Conservation (phyloP, 1,284 basidiomycete species). For the Cryptococcus sp. region DNA sequence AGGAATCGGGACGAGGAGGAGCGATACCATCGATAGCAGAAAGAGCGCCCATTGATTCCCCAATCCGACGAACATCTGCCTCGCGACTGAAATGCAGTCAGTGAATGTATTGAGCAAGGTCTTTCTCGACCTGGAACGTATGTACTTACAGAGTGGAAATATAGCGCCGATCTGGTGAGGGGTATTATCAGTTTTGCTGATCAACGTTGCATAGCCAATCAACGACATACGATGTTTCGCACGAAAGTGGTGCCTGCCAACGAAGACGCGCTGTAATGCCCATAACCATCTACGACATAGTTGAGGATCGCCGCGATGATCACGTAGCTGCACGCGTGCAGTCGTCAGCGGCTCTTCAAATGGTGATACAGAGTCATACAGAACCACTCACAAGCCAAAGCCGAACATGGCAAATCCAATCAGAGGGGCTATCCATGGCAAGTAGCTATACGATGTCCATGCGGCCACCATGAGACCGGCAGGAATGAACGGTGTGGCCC, state of each 20-base stretch:
- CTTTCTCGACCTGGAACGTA: neutral
- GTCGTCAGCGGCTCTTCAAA: slow-evolving; percentile 4
- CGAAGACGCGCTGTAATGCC: slow-evolving; percentile 34
- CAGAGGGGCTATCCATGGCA: slow-evolving; percentile 38
- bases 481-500: slow-evolving; percentile 38
- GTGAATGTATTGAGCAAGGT: neutral
- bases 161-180: slow-evolving; percentile 25
- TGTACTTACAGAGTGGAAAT: slow-evolving; percentile 33
- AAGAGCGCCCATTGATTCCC: slow-evolving; percentile 37
- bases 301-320: slow-evolving; percentile 37
- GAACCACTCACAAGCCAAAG: slow-evolving; percentile 34
- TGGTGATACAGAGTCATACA: neutral
- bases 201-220: neutral
- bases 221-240: slow-evolving; percentile 28
- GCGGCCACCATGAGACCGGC: slow-evolving; percentile 42
- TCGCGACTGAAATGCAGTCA: slow-evolving; percentile 18
- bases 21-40: slow-evolving; percentile 27
- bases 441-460: slow-evolving; percentile 35
- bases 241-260: slow-evolving; percentile 34
- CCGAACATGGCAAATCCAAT: slow-evolving; percentile 41
- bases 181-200: neutral
- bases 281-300: slow-evolving; percentile 39
- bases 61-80: slow-evolving; percentile 35
- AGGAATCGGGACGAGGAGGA: slow-evolving; percentile 28
- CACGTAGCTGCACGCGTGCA: slow-evolving; percentile 17